A percentile compares a stretch with the other conserved stretches of the same genome.
These are phyloP conservation scores for Gentiana straminea DNA, from an alignment of 257 asterid genomes.

Conservation along the genomic window DNA sequence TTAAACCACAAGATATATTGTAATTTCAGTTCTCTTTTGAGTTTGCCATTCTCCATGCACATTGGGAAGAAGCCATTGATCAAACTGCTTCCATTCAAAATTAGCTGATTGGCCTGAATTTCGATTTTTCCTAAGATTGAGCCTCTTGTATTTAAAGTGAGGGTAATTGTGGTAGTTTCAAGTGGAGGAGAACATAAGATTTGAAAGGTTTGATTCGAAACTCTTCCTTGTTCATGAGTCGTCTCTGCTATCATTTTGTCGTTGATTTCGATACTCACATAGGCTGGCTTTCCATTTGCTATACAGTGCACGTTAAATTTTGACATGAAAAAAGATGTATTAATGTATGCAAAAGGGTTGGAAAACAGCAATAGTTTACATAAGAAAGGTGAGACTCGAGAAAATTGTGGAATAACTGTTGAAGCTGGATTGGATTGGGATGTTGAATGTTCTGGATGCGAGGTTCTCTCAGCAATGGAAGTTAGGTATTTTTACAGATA, in stretches of 20 bases:
- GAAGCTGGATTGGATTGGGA: too few species aligned
- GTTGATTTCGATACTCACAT: conserved; percentile 61
- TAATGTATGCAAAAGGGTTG: too few species aligned
- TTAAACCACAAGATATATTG: conserved; percentile 68
- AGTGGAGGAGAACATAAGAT: conserved; percentile 73
- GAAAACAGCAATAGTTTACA: too few species aligned
- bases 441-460: too few species aligned
- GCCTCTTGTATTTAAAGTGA: conserved; percentile 45
- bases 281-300: conserved; percentile 40
- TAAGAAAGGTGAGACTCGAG: too few species aligned
- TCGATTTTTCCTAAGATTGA: conserved; percentile 46
- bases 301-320: conserved; percentile 39
- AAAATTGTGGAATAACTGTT: too few species aligned
- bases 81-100: conserved; percentile 36
- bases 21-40: conserved; percentile 37
- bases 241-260: conserved; percentile 62
- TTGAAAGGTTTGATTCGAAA: conserved; percentile 80
- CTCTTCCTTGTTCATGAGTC: conserved; percentile 33
- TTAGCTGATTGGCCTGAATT: conserved; percentile 31
- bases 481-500: too few species aligned
- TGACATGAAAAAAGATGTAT: neutral
- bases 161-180: conserved; percentile 39
- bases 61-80: conserved; percentile 68
- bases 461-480: too few species aligned
- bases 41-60: conserved; percentile 34